Evolutionary conservation across 257 asterid species (phyloP), one percentile per base, ranked within the genome.

Genomic region (Solanum lignicaule): DNA sequence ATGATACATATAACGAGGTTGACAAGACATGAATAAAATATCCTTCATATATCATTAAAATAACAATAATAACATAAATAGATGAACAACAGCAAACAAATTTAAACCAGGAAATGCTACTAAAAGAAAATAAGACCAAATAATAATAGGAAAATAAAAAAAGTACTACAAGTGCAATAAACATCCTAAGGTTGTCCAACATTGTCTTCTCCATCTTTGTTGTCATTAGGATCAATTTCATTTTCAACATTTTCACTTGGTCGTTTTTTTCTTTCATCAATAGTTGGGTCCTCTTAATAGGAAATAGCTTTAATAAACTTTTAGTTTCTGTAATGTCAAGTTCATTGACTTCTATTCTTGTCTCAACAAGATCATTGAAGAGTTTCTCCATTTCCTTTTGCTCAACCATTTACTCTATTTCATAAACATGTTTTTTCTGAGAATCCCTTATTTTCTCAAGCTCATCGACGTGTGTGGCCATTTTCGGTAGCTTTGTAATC

Each of bases 371-470:
- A 4, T 62, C 1, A 2, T 62, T 62, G 14, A 62, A 23, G 29
- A 62, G 69, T n/a, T 21, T 9, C 29, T 62, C 31, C 15, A 62
- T 62, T 62, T 62, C 15, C 69, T 62, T 62, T 3, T 1, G 14
- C 69, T 62, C 29, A 23, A 23, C 29, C 7, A 62, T 9, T 62
- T 62, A 15, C 15, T 62, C 15, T 62, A 1, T 21, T 62, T 23
- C 29, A 23, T 4, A 21, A 23, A 23, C 0, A 9, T 11, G 0
- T 9, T 2, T 62, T 62, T 1, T 2, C 0, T 10, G 6, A 0
- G 6, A 15, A 62, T 62, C 7, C 3, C 0, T 7, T 62, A 9
- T 11, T 41, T 41, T 41, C 41, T 36, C 41, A 8, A 36, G 41
- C 2, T 36, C 41, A 0, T 36, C 41, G 10, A 36, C 10, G 41